Percentiles rank a stretch among this genome's conserved stretches.
These are phyloP conservation scores for Fomitopsis schrenkii DNA, from an alignment of 1,284 basidiomycete genomes.

Conservation along the genomic window DNA sequence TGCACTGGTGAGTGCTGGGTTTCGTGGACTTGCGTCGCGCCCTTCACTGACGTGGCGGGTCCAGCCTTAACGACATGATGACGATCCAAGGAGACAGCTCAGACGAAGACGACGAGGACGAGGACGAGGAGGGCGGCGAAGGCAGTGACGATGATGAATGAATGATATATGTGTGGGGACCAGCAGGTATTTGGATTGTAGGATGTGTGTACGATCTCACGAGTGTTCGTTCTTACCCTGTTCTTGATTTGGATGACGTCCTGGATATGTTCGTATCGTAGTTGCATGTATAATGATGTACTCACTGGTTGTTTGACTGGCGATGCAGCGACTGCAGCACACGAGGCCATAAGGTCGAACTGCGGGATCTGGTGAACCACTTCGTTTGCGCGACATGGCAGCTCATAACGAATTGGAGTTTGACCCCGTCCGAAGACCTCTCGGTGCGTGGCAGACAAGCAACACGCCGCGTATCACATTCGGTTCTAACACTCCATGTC, in stretches of 20 bases:
- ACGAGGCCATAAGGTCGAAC: too few relatives aligned
- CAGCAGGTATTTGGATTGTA: not conserved
- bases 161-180: not conserved
- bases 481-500: not conserved
- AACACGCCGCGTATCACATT: not conserved
- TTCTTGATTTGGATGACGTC: not conserved
- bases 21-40: too few relatives aligned
- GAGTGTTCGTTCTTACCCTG: not conserved
- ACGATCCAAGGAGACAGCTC: conserved; percentile 40
- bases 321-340: not conserved
- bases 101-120: conserved; percentile 21
- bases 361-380: too few relatives aligned
- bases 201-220: not conserved
- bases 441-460: too few relatives aligned
- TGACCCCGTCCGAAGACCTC: too few relatives aligned
- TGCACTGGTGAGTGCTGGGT: conserved; percentile 64
- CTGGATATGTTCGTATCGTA: not conserved
- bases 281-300: not conserved
- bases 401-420: too few relatives aligned
- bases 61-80: conserved; percentile 70
- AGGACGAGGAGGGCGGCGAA: conserved; percentile 7
- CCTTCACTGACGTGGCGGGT: not conserved
- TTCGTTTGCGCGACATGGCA: too few relatives aligned
- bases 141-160: conserved; percentile 6
- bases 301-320: not conserved